Evolutionary conservation across 352 stramenopile species (phyloP).

Genomic region (Phytophthora chlamydospora): DNA sequence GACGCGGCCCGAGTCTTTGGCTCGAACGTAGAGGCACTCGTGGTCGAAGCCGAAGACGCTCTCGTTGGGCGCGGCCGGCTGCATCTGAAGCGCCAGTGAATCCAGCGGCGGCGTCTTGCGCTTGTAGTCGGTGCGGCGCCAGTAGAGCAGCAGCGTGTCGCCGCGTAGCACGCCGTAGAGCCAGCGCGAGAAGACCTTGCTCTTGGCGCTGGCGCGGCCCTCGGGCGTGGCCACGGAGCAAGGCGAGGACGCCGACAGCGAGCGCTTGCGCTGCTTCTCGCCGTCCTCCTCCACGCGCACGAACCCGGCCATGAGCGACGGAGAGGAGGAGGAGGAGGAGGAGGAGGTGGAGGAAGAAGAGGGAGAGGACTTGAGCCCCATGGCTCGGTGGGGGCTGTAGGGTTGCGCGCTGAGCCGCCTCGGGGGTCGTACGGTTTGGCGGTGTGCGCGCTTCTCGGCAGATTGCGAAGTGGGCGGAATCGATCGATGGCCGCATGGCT

Average conservation of each 20-base stretch:
- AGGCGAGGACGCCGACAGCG: conserved; percentile 27
- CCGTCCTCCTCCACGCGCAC: conserved; percentile 60
- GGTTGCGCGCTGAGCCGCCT: background rate
- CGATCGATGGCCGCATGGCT: conserved; percentile 10
- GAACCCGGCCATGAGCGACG: conserved; percentile 49
- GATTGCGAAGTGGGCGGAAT: conserved; percentile 22
- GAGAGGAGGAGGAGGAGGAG: conserved; percentile 3
- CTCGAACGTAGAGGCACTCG: conserved; percentile 63
- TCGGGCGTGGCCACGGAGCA: conserved; percentile 31
- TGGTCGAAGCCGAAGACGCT: conserved; percentile 68
- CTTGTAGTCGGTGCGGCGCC: conserved; percentile 64
- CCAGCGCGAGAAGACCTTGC: conserved; percentile 59
- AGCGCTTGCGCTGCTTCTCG: conserved; percentile 42
- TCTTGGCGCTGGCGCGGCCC: conserved; percentile 37
- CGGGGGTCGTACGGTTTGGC: background rate
- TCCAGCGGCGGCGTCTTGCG: conserved; percentile 52
- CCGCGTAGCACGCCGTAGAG: conserved; percentile 58
- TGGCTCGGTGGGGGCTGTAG: conserved; percentile 1
- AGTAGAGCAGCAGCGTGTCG: conserved; percentile 57
- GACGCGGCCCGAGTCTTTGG: conserved; percentile 43
- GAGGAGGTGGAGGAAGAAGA: conserved; percentile 9
- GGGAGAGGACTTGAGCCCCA: conserved; percentile 15
- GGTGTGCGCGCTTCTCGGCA: conserved; percentile 5
- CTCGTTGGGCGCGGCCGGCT: conserved; percentile 44
- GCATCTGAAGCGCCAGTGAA: conserved; percentile 48